A percentile compares a stretch with the other conserved stretches of the same genome.
Conservation (phyloP, 306 rosid species). For the Calophaca sinica region DNA sequence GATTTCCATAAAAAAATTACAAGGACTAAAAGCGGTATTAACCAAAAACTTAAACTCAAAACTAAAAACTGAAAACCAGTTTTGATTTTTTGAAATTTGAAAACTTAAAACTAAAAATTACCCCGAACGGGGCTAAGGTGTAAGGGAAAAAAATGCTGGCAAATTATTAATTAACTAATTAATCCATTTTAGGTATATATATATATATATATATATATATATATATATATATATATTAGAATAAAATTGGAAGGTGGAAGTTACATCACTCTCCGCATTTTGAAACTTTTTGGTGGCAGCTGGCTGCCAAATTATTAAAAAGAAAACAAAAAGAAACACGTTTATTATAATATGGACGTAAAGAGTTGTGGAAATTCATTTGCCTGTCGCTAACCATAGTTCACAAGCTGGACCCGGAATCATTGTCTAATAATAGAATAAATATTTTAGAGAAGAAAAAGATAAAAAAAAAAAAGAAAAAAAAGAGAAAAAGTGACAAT, state of each 20-base stretch:
- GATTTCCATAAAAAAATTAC: too few relatives aligned
- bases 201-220: too few relatives aligned
- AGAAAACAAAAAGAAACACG: conserved; percentile 30
- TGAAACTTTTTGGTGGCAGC: conserved; percentile 39
- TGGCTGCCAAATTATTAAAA: conserved; percentile 49
- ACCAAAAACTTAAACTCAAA: too few relatives aligned
- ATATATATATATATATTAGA: too few relatives aligned
- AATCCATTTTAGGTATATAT: too few relatives aligned
- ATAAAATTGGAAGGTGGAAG: conserved; percentile 34
- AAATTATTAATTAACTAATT: too few relatives aligned
- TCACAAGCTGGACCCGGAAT: conserved; percentile 45
- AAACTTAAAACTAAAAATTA: too few relatives aligned
- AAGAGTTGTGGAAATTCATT: conserved; percentile 42
- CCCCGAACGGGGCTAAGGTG: too few relatives aligned
- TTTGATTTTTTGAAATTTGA: too few relatives aligned
- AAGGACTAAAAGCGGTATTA: too few relatives aligned
- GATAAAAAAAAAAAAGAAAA: background rate
- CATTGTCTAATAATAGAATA: background rate
- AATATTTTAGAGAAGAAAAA: background rate
- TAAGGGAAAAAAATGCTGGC: too few relatives aligned
- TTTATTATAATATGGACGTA: conserved; percentile 32
- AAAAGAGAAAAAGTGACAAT: background rate
- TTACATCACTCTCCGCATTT: conserved; percentile 39
- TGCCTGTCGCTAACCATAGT: conserved; percentile 46
- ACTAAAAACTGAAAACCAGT: too few relatives aligned